Evolutionary conservation across 352 stramenopile species (phyloP).

Genomic region (Pythium plurisporium): DNA sequence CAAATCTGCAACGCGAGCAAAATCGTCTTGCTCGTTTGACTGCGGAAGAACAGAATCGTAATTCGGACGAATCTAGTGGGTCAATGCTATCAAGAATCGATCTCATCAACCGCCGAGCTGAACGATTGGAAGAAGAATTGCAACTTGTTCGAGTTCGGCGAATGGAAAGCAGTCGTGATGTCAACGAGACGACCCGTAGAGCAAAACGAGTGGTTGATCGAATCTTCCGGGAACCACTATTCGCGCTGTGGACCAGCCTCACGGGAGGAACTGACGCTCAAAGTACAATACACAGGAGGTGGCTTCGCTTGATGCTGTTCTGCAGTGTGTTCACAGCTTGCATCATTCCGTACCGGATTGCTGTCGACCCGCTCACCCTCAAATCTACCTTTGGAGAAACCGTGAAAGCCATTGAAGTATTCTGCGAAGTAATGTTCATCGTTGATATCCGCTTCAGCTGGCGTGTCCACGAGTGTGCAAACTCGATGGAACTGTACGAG

Average conservation of each 20-base stretch:
- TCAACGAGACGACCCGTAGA: neutral
- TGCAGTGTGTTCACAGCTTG: constrained; percentile 39
- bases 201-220: neutral
- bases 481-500: constrained; percentile 59
- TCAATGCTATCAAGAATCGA: constrained; percentile 25
- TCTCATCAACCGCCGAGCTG: constrained; percentile 21
- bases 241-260: constrained; percentile 8
- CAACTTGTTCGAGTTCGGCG: constrained; percentile 24
- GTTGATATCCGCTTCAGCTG: constrained; percentile 59
- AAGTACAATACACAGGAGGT: constrained; percentile 38
- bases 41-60: constrained; percentile 8
- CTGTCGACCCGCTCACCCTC: neutral
- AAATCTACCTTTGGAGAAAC: neutral
- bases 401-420: constrained; percentile 22
- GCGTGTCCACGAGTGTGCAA: constrained; percentile 25
- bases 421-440: constrained; percentile 47
- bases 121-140: constrained; percentile 30
- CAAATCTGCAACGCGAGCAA: constrained; percentile 54
- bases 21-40: constrained; percentile 38
- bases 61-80: neutral
- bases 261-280: constrained; percentile 33
- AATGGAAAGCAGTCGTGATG: constrained; percentile 7
- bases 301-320: constrained; percentile 29
- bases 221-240: neutral
- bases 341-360: neutral